Conservation (phyloP, 2,329 filamentous ascomycete species). For the Penicillium carneum region DNA sequence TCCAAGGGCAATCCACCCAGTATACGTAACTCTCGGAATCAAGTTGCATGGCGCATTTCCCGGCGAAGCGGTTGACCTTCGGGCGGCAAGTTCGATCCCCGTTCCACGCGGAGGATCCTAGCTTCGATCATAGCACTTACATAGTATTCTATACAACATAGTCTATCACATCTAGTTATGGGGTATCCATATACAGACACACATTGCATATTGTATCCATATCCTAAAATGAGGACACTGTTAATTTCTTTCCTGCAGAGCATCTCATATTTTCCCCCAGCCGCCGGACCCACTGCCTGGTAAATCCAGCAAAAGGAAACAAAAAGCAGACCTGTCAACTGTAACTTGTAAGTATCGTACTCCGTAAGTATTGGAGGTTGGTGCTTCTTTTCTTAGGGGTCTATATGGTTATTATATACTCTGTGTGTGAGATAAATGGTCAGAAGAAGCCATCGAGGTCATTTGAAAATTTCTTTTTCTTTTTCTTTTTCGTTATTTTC, state of each 20-base stretch:
- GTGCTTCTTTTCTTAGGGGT: conserved; percentile 10
- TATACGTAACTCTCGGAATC: conserved; percentile 5
- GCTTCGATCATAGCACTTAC: conserved; percentile 20
- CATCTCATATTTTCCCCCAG: conserved; percentile 18
- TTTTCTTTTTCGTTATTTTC: background rate
- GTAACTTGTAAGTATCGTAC: conserved; percentile 5
- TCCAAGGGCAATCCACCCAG: background rate
- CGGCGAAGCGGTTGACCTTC: conserved; percentile 24
- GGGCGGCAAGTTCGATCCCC: conserved; percentile 21
- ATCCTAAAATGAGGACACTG: background rate
- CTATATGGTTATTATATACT: background rate
- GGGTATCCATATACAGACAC: background rate
- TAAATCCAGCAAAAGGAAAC: conserved; percentile 16
- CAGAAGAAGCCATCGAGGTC: background rate
- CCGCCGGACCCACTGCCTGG: conserved; percentile 15
- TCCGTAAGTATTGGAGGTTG: background rate
- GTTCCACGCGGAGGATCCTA: conserved; percentile 24
- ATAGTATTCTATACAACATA: background rate
- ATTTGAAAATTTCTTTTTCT: background rate
- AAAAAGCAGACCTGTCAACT: conserved; percentile 43
- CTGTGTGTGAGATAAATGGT: conserved; percentile 1
- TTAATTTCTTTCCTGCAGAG: conserved; percentile 7
- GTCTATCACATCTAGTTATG: background rate
- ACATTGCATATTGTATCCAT: background rate
- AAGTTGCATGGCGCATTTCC: conserved; percentile 19